A percentile compares a stretch with the other conserved stretches of the same genome.
These are phyloP conservation scores for Leccinum rimulosum DNA, from an alignment of 768 basidiomycete species.

Conservation along the genomic window DNA sequence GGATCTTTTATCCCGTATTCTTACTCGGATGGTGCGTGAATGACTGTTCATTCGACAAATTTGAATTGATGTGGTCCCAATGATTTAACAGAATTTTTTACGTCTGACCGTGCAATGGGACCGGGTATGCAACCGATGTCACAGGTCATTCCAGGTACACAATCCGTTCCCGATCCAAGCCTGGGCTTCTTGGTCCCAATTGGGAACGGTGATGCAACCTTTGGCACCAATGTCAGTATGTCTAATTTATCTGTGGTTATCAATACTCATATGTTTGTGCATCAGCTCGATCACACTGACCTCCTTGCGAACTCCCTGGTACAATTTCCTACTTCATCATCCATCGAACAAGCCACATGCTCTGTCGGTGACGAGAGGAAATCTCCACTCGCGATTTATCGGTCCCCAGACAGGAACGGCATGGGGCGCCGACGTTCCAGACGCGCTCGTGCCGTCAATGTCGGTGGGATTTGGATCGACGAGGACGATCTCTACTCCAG, in stretches of 20 bases:
- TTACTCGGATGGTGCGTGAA: not conserved
- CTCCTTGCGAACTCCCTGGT: not conserved
- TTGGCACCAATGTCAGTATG: not conserved
- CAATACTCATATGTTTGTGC: not conserved
- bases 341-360: not conserved
- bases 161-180: not conserved
- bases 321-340: too few relatives aligned
- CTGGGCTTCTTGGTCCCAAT: not conserved
- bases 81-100: not conserved
- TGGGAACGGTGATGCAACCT: not conserved
- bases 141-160: not conserved
- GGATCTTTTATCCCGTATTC: not conserved
- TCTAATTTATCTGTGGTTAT: not conserved
- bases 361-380: not conserved
- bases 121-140: not conserved
- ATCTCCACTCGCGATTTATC: not conserved
- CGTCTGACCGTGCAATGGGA: not conserved
- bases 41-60: not conserved
- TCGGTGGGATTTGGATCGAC: not conserved
- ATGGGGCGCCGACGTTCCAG: not conserved
- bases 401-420: not conserved
- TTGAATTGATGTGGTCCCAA: not conserved
- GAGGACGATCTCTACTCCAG: not conserved
- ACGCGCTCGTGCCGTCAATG: not conserved
- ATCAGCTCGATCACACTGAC: not conserved